Evolutionary conservation across 768 basidiomycete genomes (phyloP), one percentile per base, ranked within the genome.

Genomic region (Pleurotus pulmonarius): DNA sequence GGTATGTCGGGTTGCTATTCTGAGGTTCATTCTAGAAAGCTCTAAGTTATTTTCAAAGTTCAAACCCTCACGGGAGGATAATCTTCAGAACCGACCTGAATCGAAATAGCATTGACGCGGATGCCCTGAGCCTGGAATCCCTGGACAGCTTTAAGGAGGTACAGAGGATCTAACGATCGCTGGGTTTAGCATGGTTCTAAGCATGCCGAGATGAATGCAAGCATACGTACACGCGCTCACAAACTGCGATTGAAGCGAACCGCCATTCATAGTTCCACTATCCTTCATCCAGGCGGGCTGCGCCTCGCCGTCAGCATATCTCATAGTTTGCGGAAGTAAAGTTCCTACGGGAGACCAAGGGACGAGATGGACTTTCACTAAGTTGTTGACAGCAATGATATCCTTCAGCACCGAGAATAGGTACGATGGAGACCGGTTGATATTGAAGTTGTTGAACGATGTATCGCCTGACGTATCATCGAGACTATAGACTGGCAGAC

Each of bases 251-350:
- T 75, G 61, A 46, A 90, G 66, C 11, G 77, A 79, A 26, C 87
- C 88, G 1, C 88, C 88, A 24, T 83, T 75, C 85, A 89, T 88
- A 0, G 81, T 80, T 3, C 76, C 76, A 56, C 78, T 82, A 46
- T 71, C 74, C 67, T 91, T 91, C 87, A 90, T 89, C 89, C 90
- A 92, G 3, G 72, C 86, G 5, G 90, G 89, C 87, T 90, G 20
- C 29, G 3, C 1, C 29, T 8, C 29, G 29, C 9, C 29, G 29
- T 34, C 7, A 34, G 29, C 29, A 9, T 34, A 34, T 11, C 9
- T 11, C 29, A 34, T 34, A 34, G 9, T 0, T 34, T 11, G 29
- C 8, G 11, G 29, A 11, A 34, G 29, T 34, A 9, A 34, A 34
- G 29, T 34, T 34, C 80, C 59, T 65, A 88, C 88, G 1, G 88